Percentiles rank a stretch among this genome's conserved stretches.
These are phyloP conservation scores for Rhizopogon roseolus DNA, from an alignment of 768 basidiomycete genomes.

Conservation along the genomic window DNA sequence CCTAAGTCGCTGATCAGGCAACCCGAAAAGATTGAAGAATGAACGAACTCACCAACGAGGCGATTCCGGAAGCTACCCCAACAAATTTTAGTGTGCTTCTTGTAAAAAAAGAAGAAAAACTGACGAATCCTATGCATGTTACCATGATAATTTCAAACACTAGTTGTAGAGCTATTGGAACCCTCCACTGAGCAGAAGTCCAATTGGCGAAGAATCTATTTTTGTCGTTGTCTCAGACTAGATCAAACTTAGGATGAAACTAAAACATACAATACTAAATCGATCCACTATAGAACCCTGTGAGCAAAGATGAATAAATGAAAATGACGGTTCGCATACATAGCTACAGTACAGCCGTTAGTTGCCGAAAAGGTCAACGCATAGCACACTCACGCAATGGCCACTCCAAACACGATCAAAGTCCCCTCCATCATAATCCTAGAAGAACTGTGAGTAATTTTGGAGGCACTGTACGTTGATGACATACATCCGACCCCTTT, in stretches of 20 bases:
- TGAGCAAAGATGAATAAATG: not conserved
- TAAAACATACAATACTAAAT: constrained; percentile 32
- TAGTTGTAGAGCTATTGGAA: constrained; percentile 38
- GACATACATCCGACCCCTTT: constrained; percentile 30
- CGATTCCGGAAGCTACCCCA: constrained; percentile 29
- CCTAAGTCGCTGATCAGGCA: constrained; percentile 15
- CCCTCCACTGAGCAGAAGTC: constrained; percentile 36
- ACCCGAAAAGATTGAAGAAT: not conserved
- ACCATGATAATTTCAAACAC: constrained; percentile 35
- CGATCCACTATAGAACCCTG: constrained; percentile 28
- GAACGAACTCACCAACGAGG: constrained; percentile 23
- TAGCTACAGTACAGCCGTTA: not conserved
- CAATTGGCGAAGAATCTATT: constrained; percentile 29
- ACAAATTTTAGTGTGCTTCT: not conserved
- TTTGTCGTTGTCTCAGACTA: not conserved
- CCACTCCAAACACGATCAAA: constrained; percentile 27
- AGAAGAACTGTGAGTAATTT: not conserved
- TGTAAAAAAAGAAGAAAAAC: constrained; percentile 6
- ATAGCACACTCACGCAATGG: constrained; percentile 28
- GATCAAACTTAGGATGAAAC: not conserved
- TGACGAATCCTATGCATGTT: constrained; percentile 25
- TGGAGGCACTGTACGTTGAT: not conserved
- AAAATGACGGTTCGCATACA: not conserved
- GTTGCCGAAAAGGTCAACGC: no score
- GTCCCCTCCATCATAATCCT: constrained; percentile 6